A percentile compares a stretch with the other conserved stretches of the same genome.
Evolutionary conservation across 2,329 filamentous ascomycete species (phyloP).

Genomic region (Cytospora mali): DNA sequence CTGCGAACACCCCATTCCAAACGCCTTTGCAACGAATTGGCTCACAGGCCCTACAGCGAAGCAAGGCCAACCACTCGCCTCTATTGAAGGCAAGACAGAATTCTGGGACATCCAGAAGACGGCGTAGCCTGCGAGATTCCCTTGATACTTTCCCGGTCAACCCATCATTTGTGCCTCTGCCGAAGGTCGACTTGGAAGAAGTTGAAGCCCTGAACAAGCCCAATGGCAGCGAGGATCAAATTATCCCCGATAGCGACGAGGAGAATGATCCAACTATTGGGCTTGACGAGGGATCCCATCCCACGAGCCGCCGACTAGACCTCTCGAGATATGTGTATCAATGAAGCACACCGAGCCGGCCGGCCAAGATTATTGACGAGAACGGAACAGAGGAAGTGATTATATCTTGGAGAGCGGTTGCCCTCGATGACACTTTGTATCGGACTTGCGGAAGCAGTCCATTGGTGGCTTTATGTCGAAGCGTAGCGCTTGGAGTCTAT

Average conservation of each 20-base stretch:
- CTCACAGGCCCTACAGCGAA: slow-evolving; percentile 45
- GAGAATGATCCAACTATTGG: slow-evolving; percentile 42
- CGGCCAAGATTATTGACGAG: neutral
- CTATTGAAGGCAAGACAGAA: slow-evolving; percentile 31
- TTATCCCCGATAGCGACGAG: slow-evolving; percentile 55
- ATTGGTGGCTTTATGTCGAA: neutral
- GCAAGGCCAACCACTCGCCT: slow-evolving; percentile 34
- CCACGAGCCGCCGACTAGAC: slow-evolving; percentile 41
- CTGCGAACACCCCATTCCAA: slow-evolving; percentile 30
- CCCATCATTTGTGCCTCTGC: slow-evolving; percentile 57
- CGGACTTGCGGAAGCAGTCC: neutral
- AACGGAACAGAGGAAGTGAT: neutral
- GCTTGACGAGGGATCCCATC: neutral
- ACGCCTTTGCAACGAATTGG: slow-evolving; percentile 60
- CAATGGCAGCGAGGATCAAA: slow-evolving; percentile 59
- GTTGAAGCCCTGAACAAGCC: slow-evolving; percentile 53
- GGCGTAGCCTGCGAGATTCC: slow-evolving; percentile 32
- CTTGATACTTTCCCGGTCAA: slow-evolving; percentile 49
- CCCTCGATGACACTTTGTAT: neutral
- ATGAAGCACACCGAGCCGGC: slow-evolving; percentile 15
- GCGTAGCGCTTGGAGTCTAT: slow-evolving; percentile 26
- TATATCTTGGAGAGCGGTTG: neutral
- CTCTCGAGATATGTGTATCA: slow-evolving; percentile 53
- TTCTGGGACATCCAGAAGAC: slow-evolving; percentile 32
- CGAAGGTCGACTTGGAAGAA: slow-evolving; percentile 56